Evolutionary conservation across 139 green algal species (phyloP).

Genomic region (Coelastrella sp.): DNA sequence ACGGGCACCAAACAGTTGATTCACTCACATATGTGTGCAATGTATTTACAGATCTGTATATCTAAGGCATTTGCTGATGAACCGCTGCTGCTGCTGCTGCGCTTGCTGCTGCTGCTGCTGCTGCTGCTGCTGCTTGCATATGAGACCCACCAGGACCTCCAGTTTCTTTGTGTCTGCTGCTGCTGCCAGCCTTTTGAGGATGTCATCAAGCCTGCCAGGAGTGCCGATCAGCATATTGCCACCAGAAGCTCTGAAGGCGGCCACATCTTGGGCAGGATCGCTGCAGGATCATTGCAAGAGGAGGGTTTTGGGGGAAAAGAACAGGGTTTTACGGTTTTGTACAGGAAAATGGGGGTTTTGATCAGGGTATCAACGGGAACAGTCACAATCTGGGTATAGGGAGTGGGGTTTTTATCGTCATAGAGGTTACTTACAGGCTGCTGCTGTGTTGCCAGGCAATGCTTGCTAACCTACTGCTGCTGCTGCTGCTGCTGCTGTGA

Average conservation of each 20-base stretch:
- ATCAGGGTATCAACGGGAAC: no score
- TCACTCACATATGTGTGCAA: background rate
- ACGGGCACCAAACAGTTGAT: background rate
- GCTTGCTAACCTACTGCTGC: background rate
- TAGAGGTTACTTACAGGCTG: background rate
- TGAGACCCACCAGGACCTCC: slow-evolving; percentile 60
- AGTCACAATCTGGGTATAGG: no score
- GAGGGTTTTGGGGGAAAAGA: background rate
- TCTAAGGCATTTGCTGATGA: no score
- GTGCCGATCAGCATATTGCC: slow-evolving; percentile 93
- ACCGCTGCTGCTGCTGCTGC: background rate
- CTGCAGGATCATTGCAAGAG: slow-evolving; percentile 42
- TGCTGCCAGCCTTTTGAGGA: slow-evolving; percentile 77
- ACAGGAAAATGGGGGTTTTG: background rate
- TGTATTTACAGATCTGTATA: no score
- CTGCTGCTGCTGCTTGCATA: background rate
- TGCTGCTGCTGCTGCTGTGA: background rate
- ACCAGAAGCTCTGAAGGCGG: slow-evolving; percentile 68
- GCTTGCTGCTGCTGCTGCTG: background rate
- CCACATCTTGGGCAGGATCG: slow-evolving; percentile 76
- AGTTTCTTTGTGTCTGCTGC: slow-evolving; percentile 73
- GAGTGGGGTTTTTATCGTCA: no score
- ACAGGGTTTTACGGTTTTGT: background rate
- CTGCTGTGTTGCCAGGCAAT: background rate
- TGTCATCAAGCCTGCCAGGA: slow-evolving; percentile 91